Base-by-base conservation (phyloP, 2,329 filamentous ascomycete genomes). In the Claviceps pazoutovae region DNA sequence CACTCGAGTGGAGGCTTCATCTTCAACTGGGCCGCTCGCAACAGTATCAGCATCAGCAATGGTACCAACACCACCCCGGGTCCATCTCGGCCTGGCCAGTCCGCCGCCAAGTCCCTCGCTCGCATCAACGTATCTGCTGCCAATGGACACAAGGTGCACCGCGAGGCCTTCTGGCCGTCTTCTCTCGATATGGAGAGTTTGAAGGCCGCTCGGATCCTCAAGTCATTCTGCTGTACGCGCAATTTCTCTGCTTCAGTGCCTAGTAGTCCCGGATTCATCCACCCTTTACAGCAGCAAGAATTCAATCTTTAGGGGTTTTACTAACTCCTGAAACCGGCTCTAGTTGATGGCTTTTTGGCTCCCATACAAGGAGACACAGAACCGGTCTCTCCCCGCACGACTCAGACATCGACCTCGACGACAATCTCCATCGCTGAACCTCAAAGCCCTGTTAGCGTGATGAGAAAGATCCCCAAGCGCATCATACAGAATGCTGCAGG, bases 401-500 rank as follows among this genome's bases (percentile, higher is more conserved):
- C 54, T 17, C 53, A 56, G 64, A 61, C 59, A 43, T 57, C 59
- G 58, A 51, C 62, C 50, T 63, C 62, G 53, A 58, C 64, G 49
- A 26, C 48, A 19, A 17, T 8, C 9, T 16, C 51, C 9, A 17
- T 21, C n/a, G 17, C 51, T 14, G 48, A 43, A 3, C 66, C 76
- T 64, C 82, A 68, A 48, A 73, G 72, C 49, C 74, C 73, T 51
- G 71, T 56, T 72, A 79, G 66, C 47, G 63, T 87, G 17, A 67
- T 75, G 49, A 88, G 91, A 68, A 93, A 89, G 70, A 96, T 97
- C 30, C 91, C 91, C 0, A 73, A 83, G 53, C 78, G 84, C 62
- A 88, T 96, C 53, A 88, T 97, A 59, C 81, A 86, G 62, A 87
- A 93, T 68, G 89, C 90, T 30, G 88, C 91, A 58, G 91, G 88